phyloP scores from a whole-genome alignment of 2,329 filamentous ascomycete genomes.

The Fusarium guadeloupense region DNA sequence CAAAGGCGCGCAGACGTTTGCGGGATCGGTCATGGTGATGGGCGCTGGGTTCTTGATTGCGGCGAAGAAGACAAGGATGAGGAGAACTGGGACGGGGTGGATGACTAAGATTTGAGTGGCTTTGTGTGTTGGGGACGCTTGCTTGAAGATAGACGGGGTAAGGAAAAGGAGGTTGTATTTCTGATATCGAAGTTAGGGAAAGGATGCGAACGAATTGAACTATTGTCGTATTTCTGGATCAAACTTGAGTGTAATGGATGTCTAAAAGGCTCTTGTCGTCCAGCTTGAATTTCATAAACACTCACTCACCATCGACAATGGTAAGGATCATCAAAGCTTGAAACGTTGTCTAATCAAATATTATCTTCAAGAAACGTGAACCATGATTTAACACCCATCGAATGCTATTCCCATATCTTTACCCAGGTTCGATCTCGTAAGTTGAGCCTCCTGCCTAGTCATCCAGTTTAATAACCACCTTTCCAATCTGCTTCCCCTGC shows the following conservation, averaged over 20 bases:
- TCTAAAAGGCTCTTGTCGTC: too few species aligned
- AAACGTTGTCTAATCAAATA: too few species aligned
- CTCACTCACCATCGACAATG: too few species aligned
- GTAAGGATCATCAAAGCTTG: too few species aligned
- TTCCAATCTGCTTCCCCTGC: slow-evolving; percentile 54
- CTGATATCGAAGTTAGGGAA: neutral
- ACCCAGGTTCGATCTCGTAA: too few species aligned
- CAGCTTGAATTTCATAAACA: too few species aligned
- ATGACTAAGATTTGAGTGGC: slow-evolving; percentile 49
- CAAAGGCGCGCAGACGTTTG: slow-evolving; percentile 59
- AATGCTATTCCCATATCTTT: too few species aligned
- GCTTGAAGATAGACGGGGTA: neutral
- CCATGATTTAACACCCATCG: too few species aligned
- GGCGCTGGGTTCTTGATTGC: slow-evolving; percentile 52
- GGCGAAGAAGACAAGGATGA: slow-evolving; percentile 52
- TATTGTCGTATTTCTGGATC: neutral
- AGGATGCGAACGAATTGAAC: neutral
- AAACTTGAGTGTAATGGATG: neutral
- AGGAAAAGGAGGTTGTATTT: neutral
- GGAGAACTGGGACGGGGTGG: slow-evolving; percentile 51
- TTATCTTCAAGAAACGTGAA: too few species aligned
- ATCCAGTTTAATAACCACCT: slow-evolving; percentile 30
- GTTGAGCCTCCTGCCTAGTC: neutral
- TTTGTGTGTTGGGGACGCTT: too few species aligned
- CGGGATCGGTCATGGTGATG: slow-evolving; percentile 53